A percentile compares a stretch with the other conserved stretches of the same genome.
phyloP scores from a whole-genome alignment of 2,329 filamentous ascomycete species.

The Scortechinia acanthostroma region DNA sequence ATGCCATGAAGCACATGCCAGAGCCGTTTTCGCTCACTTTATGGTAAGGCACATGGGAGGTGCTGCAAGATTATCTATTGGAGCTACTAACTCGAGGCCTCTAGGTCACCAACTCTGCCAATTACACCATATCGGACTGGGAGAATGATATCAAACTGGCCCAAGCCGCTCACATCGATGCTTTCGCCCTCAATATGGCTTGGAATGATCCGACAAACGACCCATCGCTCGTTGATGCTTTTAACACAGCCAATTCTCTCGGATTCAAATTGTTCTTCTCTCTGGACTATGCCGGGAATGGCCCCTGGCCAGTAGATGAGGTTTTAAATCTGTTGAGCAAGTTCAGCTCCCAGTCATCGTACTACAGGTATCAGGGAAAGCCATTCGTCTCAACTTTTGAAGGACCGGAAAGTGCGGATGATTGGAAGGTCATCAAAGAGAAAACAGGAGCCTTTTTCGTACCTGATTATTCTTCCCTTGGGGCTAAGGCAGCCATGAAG shows the following conservation, averaged over 20 bases:
- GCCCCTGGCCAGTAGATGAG: constrained; percentile 13
- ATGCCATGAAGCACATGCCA: neutral
- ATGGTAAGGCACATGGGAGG: constrained; percentile 13
- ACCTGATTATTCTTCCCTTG: constrained; percentile 34
- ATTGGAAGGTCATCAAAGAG: constrained; percentile 33
- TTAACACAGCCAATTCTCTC: constrained; percentile 15
- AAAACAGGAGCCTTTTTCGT: constrained; percentile 29
- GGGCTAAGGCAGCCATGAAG: constrained; percentile 14
- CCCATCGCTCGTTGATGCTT: constrained; percentile 12
- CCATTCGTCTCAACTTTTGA: constrained; percentile 33
- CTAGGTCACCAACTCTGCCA: constrained; percentile 15
- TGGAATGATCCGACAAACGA: constrained; percentile 7
- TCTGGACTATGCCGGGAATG: constrained; percentile 25
- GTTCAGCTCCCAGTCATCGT: constrained; percentile 13
- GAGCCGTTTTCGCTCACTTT: constrained; percentile 15
- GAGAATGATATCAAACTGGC: constrained; percentile 21
- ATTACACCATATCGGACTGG: constrained; percentile 14
- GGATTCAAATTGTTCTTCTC: constrained; percentile 29
- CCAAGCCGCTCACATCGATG: constrained; percentile 25
- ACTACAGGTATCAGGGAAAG: constrained; percentile 15
- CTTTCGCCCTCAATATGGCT: constrained; percentile 25
- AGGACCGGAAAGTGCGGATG: constrained; percentile 25
- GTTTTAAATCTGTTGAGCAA: constrained; percentile 15
- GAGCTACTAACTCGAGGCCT: neutral
- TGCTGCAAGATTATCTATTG: neutral